Base-by-base conservation (phyloP, 2,329 filamentous ascomycete species). In the Metarhizium brunneum region DNA sequence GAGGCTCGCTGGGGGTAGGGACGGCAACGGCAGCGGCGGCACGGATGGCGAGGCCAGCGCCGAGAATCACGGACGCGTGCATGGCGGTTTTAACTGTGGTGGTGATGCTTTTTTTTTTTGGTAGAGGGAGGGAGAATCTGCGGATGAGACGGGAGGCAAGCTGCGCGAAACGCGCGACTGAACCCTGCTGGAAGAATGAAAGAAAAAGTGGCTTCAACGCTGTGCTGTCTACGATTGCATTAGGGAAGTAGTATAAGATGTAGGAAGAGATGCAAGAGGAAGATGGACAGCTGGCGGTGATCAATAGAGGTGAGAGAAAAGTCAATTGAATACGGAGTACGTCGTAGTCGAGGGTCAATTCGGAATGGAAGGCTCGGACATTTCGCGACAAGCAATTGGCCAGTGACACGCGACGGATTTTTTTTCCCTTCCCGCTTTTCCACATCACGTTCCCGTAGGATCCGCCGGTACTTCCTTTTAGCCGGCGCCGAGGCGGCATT, bases 51-150 rank as follows among this genome's bases (percentile, higher is more conserved):
- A 55, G 58, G 25, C 59, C 64, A 42, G 60, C 55, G 45, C 66
- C 63, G 56, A 68, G 52, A 58, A 71, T 57, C 38, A 61, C 63
- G 45, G 63, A 64, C 18, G 68, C 58, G 57, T 66, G 64, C 70
- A 72, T 72, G 52, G 54, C 62, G 61, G 29, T n/a, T 6, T 10
- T 18, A 14, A 20, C 11, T 29, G 6, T 38, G 30, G 11, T 50
- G 48, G 32, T 49, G 10, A 11, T 32, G 47, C 16, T 1, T 14
- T 25, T 25, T 18, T 18, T 25, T 25, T 25, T 40, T 20, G 47
- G 13, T 36, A 20, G 47, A 11, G n/a, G 3, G 20, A 13, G 38
- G 11, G 50, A 45, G 25, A 45, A 20, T 45, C 16, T 18, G 18
- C 42, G 18, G 18, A 45, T 11, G 42, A 20, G 7, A 16, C 7